Base-by-base conservation (phyloP, 306 rosid species). In the Heteromeles arbutifolia region DNA sequence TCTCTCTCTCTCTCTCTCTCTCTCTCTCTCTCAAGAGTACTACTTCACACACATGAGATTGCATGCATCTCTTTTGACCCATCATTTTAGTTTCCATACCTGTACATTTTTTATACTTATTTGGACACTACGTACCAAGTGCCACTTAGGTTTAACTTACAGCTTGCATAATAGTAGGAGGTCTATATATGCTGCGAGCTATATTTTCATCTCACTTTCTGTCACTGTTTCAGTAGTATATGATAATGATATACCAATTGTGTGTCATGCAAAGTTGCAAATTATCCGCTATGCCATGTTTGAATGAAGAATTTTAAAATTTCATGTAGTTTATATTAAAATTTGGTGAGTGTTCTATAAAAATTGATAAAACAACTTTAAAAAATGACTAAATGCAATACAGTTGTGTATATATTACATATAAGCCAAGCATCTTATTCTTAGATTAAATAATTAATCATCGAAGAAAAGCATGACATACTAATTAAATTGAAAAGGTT, bases 401-500 rank as follows among this genome's bases (percentile, higher is more conserved):
- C 41, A 37, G 10, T 37, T 37, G 41, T 37, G 41, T 7, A 37
- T 41, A 17, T 57, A 79, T 48, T 59, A 78, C 84, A 87, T 77
- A 90, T 87, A 88, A 91, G 90, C 92, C 97, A 93, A 93, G 86
- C 77, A 85, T 82, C 80, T 78, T 84, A 86, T 92, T 84, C 88
- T 85, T 25, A 69, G 62, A 81, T 78, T 63, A 65, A 64, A 64
- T 39, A 78, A 24, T 41, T 88, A 81, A 77, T 85, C 69, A 83
- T 83, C 81, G 77, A 79, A 70, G 75, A 82, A 75, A 72, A 88
- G 89, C 91, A 88, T 87, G 92, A 83, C 77, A 74, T 45, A 57
- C 63, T 48, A 48, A 48, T 48, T n/a, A 57, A 67, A 68, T 76
- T 73, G 65, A 54, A 85, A 88, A 88, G 85, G 77, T 78, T 70